A percentile compares a stretch with the other conserved stretches of the same genome.
These are phyloP conservation scores for Zostera marina DNA, from an alignment of 116 monocot species.

Conservation along the genomic window DNA sequence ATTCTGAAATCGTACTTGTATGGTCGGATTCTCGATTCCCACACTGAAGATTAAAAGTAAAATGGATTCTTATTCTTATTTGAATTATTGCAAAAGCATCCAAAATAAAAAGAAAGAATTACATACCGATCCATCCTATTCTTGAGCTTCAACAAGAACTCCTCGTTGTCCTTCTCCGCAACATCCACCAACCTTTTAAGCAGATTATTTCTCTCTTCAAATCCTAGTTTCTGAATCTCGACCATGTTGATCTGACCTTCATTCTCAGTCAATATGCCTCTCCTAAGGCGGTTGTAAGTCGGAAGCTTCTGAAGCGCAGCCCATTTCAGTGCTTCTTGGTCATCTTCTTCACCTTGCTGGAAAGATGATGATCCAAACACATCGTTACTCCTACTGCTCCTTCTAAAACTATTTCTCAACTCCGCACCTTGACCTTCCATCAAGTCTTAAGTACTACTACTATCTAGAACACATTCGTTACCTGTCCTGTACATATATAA, in stretches of 20 bases:
- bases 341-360: slow-evolving; percentile 34
- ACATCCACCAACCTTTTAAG: slow-evolving; percentile 19
- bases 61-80: too few relatives aligned
- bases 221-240: slow-evolving; percentile 23
- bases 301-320: slow-evolving; percentile 55
- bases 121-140: slow-evolving; percentile 33
- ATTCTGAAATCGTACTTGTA: slow-evolving; percentile 37
- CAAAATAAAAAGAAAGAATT: background rate
- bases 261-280: slow-evolving; percentile 17
- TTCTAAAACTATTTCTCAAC: background rate
- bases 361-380: slow-evolving; percentile 21
- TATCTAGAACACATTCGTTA: too few relatives aligned
- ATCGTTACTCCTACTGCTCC: slow-evolving; percentile 6
- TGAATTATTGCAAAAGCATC: background rate
- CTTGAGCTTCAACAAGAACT: slow-evolving; percentile 43
- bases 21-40: slow-evolving; percentile 41
- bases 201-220: slow-evolving; percentile 23
- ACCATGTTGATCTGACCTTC: slow-evolving; percentile 19
- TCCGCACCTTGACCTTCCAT: background rate
- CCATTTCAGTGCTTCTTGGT: slow-evolving; percentile 34
- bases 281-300: slow-evolving; percentile 33
- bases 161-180: slow-evolving; percentile 45
- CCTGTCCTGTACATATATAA: too few relatives aligned
- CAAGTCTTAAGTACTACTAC: too few relatives aligned
- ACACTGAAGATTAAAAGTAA: slow-evolving; percentile 45